Conservation (phyloP, 768 basidiomycete species). For the Filobasidium floriforme region DNA sequence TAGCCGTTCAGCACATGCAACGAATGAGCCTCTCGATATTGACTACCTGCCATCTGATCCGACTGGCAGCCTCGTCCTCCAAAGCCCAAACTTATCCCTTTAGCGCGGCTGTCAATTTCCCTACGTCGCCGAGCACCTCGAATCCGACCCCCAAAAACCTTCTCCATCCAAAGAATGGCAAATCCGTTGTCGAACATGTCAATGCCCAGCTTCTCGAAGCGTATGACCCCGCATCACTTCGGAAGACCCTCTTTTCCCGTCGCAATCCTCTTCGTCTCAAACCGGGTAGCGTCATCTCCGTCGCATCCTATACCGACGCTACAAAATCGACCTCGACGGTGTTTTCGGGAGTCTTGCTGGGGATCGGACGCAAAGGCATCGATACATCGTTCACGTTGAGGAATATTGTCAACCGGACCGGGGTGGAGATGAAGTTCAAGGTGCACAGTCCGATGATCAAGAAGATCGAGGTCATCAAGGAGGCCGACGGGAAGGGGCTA, state of each 20-base stretch:
- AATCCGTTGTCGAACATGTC: conserved; percentile 33
- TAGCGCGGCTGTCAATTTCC: neutral
- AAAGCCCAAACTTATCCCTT: neutral
- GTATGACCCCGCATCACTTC: conserved; percentile 59
- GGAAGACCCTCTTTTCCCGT: conserved; percentile 64
- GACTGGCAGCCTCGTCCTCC: neutral
- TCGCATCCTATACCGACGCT: conserved; percentile 58
- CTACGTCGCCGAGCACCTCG: neutral
- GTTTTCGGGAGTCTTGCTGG: conserved; percentile 84
- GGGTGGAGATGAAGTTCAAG: conserved; percentile 88
- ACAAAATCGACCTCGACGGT: conserved; percentile 55
- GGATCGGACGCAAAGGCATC: conserved; percentile 60
- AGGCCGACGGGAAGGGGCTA: conserved; percentile 31
- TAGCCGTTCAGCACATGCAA: neutral
- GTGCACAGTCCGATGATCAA: conserved; percentile 77
- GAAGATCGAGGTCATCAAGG: conserved; percentile 65
- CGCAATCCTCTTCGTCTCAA: conserved; percentile 60
- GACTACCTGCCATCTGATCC: neutral
- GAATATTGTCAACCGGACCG: conserved; percentile 82
- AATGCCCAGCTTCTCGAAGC: conserved; percentile 54
- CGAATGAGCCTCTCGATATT: neutral
- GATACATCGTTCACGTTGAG: conserved; percentile 83
- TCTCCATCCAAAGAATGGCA: conserved; percentile 32
- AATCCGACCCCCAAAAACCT: conserved; percentile 21
- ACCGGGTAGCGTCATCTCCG: conserved; percentile 79